phyloP scores from a whole-genome alignment of 164 flowering plant species.

The Tetracentron sinense region DNA sequence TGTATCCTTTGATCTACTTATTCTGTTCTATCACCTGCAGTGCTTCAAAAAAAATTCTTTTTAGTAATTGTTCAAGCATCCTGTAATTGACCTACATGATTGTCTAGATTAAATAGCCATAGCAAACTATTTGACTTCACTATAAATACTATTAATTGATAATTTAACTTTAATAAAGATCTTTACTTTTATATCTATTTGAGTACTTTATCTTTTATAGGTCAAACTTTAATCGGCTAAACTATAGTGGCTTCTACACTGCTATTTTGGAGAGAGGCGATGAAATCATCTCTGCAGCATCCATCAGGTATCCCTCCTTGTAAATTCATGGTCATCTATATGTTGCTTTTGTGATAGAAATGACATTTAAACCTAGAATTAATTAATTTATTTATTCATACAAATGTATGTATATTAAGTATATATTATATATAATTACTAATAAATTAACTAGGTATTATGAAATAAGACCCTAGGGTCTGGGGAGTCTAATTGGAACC shows the following conservation, averaged over 20 bases:
- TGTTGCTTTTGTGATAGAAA: no score
- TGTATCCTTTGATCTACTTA: no score
- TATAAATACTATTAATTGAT: background rate
- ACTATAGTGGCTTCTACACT: slow-evolving; percentile 78
- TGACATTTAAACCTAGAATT: no score
- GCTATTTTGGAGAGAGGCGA: slow-evolving; percentile 83
- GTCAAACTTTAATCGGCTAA: slow-evolving; percentile 81
- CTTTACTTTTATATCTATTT: background rate
- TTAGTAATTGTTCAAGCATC: background rate
- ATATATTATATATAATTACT: no score
- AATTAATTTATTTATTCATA: no score
- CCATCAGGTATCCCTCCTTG: slow-evolving; percentile 63
- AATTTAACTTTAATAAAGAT: no score
- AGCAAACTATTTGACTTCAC: background rate
- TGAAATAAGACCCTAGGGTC: no score
- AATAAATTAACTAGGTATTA: no score
- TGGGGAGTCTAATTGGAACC: no score
- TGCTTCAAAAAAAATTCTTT: background rate
- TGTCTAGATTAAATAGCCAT: background rate
- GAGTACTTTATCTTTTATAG: slow-evolving; percentile 31
- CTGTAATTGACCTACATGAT: background rate
- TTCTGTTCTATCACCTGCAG: background rate
- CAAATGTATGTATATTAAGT: no score
- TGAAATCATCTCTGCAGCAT: slow-evolving; percentile 87
- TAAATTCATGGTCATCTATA: background rate